phyloP scores from a whole-genome alignment of 306 rosid genomes.

The Rosa persica region DNA sequence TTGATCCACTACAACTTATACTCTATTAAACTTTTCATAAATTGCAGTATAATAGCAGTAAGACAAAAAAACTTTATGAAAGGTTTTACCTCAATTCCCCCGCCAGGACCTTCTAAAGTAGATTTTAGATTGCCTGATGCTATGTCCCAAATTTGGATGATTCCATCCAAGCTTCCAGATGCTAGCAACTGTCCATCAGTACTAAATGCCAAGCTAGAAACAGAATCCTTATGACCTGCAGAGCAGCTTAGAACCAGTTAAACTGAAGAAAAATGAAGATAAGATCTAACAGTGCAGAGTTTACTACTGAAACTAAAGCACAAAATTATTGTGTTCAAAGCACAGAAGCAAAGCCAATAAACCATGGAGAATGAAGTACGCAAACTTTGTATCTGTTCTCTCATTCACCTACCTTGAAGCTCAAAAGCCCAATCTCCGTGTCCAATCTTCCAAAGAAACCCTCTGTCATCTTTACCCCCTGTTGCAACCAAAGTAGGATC shows the following conservation, averaged over 20 bases:
- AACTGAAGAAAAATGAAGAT: conserved; percentile 9
- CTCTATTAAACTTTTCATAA: conserved; percentile 20
- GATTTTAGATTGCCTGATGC: conserved; percentile 48
- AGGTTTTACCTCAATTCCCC: conserved; percentile 67
- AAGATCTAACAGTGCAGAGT: conserved; percentile 12
- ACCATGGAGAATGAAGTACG: background rate
- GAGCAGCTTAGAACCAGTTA: conserved; percentile 11
- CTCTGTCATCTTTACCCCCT: conserved; percentile 85
- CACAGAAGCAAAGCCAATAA: background rate
- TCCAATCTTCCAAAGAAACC: conserved; percentile 85
- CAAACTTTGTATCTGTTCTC: conserved; percentile 12
- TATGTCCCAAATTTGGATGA: conserved; percentile 73
- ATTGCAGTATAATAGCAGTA: background rate
- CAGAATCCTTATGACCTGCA: conserved; percentile 81
- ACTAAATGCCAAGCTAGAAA: conserved; percentile 75
- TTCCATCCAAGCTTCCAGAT: conserved; percentile 79
- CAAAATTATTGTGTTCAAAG: background rate
- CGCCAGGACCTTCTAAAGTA: conserved; percentile 73
- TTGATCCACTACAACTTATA: conserved; percentile 67
- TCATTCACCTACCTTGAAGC: conserved; percentile 57
- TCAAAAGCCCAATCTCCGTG: conserved; percentile 82
- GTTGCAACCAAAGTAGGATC: conserved; percentile 72
- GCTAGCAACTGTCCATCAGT: conserved; percentile 76
- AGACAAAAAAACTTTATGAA: background rate
- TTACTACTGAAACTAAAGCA: background rate